Percentiles rank a stretch among this genome's conserved stretches.
phyloP scores from a whole-genome alignment of 176 grass and related monocot species.

The Lolium rigidum region DNA sequence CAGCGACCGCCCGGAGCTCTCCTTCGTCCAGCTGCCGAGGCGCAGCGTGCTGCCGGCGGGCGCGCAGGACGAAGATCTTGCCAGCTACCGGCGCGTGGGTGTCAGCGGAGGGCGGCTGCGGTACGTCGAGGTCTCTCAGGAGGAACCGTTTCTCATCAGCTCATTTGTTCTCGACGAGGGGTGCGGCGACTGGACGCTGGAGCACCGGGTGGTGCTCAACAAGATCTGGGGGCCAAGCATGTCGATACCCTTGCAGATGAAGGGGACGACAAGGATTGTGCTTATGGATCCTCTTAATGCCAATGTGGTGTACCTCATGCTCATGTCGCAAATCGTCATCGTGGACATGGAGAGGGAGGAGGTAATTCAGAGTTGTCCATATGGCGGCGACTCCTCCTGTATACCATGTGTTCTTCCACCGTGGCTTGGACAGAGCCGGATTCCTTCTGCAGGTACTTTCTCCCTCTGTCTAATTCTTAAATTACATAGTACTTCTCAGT shows the following conservation, averaged over 20 bases:
- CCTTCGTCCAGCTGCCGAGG: conserved; percentile 10
- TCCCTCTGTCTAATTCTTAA: neutral
- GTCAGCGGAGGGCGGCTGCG: conserved; percentile 44
- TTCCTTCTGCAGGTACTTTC: conserved; percentile 1
- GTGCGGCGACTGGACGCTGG: conserved; percentile 24
- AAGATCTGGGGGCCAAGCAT: neutral
- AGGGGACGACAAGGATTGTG: neutral
- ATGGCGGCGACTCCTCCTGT: neutral
- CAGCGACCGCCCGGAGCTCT: conserved; percentile 29
- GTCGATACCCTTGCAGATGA: neutral
- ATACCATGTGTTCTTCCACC: conserved; percentile 18
- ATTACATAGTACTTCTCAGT: neutral
- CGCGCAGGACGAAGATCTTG: neutral
- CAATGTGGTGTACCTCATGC: conserved; percentile 6
- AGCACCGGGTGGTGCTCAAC: conserved; percentile 28
- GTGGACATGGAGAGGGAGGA: conserved; percentile 22
- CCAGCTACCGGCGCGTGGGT: conserved; percentile 7
- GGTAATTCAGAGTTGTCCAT: neutral
- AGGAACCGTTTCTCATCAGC: conserved; percentile 39
- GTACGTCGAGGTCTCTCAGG: conserved; percentile 37
- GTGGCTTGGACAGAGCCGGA: neutral
- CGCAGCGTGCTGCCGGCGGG: neutral
- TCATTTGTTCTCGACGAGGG: conserved; percentile 22
- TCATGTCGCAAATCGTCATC: neutral
- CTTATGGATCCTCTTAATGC: neutral